Evolutionary conservation across 2,329 filamentous ascomycete genomes (phyloP).

Genomic region (Fusarium sp.): DNA sequence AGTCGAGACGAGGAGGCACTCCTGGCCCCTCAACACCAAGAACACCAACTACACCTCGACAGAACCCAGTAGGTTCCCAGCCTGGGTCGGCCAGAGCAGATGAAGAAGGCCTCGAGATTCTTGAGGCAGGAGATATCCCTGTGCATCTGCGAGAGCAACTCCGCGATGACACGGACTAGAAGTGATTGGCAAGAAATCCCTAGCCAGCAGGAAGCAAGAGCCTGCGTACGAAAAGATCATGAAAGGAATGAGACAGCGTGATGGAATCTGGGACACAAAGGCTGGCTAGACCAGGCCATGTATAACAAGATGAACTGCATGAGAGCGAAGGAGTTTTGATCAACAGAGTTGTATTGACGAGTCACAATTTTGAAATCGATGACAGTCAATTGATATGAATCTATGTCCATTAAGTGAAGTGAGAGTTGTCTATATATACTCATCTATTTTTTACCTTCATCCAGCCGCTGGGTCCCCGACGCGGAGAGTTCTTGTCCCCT

Average conservation of each 20-base stretch:
- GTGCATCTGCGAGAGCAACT: conserved; percentile 6
- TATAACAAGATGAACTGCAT: neutral
- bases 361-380: neutral
- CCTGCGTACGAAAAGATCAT: neutral
- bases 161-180: neutral
- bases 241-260: neutral
- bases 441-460: conserved; percentile 57
- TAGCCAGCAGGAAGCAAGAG: neutral
- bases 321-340: conserved; percentile 3
- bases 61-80: neutral
- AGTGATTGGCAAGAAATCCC: neutral
- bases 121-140: conserved; percentile 1
- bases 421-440: conserved; percentile 12
- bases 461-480: conserved; percentile 54
- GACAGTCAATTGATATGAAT: neutral
- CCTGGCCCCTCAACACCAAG: conserved; percentile 1
- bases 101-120: conserved; percentile 3
- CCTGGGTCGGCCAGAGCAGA: neutral
- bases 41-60: neutral
- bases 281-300: neutral
- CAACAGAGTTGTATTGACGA: neutral
- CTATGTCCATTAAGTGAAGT: neutral
- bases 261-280: neutral
- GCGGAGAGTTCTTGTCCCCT: conserved; percentile 46
- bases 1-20: neutral